Conservation (phyloP, 768 basidiomycete genomes). For the Tephrocybe sp. region DNA sequence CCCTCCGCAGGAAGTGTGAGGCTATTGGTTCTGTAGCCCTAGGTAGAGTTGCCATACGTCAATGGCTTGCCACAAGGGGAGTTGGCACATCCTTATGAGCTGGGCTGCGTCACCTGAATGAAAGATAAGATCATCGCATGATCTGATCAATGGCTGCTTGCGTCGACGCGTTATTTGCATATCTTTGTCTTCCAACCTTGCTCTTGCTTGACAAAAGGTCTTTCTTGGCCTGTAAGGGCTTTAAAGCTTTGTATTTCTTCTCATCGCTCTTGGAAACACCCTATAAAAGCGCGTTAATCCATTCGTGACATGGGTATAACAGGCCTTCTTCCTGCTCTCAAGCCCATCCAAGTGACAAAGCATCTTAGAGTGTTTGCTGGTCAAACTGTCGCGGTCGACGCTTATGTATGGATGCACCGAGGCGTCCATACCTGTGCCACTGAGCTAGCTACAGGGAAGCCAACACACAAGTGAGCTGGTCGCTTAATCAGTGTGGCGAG, state of each 20-base stretch:
- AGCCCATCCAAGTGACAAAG: constrained; percentile 77
- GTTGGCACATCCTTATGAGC: background rate
- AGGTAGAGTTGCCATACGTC: constrained; percentile 19
- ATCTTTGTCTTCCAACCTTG: background rate
- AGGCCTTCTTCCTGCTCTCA: constrained; percentile 86
- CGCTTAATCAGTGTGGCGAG: background rate
- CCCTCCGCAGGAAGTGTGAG: constrained; percentile 22
- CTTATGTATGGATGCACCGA: constrained; percentile 91
- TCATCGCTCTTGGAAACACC: too few relatives aligned
- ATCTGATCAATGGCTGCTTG: too few relatives aligned
- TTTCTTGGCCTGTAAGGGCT: background rate
- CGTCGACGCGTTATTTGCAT: constrained; percentile 9
- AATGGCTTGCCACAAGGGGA: background rate
- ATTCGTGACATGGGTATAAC: constrained; percentile 75
- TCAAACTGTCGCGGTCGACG: constrained; percentile 88
- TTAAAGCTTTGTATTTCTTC: background rate
- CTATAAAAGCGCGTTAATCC: background rate
- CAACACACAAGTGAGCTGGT: constrained; percentile 79
- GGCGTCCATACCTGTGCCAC: constrained; percentile 89
- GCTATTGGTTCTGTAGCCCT: constrained; percentile 12
- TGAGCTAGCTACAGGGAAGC: constrained; percentile 82
- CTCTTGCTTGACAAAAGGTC: background rate
- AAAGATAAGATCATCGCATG: too few relatives aligned
- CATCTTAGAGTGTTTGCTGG: constrained; percentile 82
- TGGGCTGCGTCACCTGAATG: constrained; percentile 2